Conservation (phyloP, 2,329 filamentous ascomycete genomes). For the Aspergillus spinulosporus region DNA sequence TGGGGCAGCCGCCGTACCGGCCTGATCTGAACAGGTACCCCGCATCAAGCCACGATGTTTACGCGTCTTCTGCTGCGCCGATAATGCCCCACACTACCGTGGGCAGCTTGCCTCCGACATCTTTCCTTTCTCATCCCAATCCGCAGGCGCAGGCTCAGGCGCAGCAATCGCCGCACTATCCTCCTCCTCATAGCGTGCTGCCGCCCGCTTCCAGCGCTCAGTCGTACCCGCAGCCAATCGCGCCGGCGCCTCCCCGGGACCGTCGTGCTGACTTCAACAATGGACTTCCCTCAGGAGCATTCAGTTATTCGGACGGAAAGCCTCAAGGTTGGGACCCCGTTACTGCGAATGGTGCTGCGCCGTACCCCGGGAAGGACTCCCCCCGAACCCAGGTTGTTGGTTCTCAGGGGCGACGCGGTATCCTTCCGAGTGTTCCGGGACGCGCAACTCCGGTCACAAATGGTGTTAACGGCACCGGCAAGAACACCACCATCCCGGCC, state of each 20-base stretch:
- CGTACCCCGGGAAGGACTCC: constrained; percentile 45
- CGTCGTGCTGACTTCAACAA: constrained; percentile 59
- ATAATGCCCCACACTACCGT: constrained; percentile 46
- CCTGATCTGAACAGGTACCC: constrained; percentile 47
- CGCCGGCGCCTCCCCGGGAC: constrained; percentile 63
- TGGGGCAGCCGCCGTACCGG: constrained; percentile 43
- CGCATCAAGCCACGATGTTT: constrained; percentile 45
- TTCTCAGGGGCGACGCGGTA: constrained; percentile 87
- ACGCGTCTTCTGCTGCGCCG: constrained; percentile 43
- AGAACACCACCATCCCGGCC: constrained; percentile 81
- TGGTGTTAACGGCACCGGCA: constrained; percentile 63
- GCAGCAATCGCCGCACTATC: constrained; percentile 42
- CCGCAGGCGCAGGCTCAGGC: constrained; percentile 34
- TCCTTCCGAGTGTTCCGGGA: constrained; percentile 86
- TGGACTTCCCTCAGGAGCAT: constrained; percentile 71
- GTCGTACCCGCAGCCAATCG: constrained; percentile 73
- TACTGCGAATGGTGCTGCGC: constrained; percentile 40
- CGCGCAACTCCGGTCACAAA: constrained; percentile 72
- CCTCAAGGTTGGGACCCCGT: constrained; percentile 52
- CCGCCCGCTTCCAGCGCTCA: constrained; percentile 66
- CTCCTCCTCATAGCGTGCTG: constrained; percentile 56
- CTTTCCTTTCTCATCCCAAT: constrained; percentile 44
- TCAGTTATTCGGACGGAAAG: constrained; percentile 58
- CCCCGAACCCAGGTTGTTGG: constrained; percentile 81
- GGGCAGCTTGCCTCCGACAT: constrained; percentile 45